Base-by-base conservation (phyloP, 306 rosid species). In the Prunus mongolica region DNA sequence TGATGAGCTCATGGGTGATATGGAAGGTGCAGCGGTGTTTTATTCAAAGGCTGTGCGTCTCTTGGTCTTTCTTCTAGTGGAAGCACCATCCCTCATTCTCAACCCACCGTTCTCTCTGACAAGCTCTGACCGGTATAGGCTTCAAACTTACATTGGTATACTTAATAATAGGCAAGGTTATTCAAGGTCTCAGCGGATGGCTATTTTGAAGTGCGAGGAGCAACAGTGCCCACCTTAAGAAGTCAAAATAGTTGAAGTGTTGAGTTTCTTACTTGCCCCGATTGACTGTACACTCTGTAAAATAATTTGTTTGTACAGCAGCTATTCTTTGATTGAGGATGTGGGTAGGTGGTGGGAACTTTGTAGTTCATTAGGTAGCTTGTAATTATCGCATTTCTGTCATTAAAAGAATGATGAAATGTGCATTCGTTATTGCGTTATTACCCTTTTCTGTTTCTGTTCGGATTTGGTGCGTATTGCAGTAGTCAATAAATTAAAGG, bases 81-180 rank as follows among this genome's bases (percentile, higher is more conserved):
- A 96, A 84, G 99, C 97, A 72, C 96, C 94, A 47, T 93, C 98
- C 45, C 93, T 96, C 80, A 88, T 96, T 78, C 89, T 93, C 18
- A 96, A 93, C 65, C 99, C 98, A 2, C 98, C 98, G 3, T 91
- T 96, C 80, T 88, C 98, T 24, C 86, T 93, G 58, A 93, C 98
- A 49, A 96, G 80, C 78, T 84, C 99, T 0, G 98, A 91, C 82
- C 91, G 98, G 7, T 93, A 91, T 83, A 76, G 99, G 87, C 93
- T 96, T 51, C 92, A 83, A 76, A 86, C 62, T 50, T 96, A 96
- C 89, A 88, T 96, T 25, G 93, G 91, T 14, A 81, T 87, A 65
- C 88, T 96, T 69, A 86, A 87, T 69, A 91, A 85, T 79, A 88
- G 99, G 88, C 96, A 91, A 85, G 91, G 90, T 63, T 84, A 80